These are phyloP conservation scores for Candida morakotiae DNA, from an alignment of 805 yeast genomes.

Conservation along the genomic window DNA sequence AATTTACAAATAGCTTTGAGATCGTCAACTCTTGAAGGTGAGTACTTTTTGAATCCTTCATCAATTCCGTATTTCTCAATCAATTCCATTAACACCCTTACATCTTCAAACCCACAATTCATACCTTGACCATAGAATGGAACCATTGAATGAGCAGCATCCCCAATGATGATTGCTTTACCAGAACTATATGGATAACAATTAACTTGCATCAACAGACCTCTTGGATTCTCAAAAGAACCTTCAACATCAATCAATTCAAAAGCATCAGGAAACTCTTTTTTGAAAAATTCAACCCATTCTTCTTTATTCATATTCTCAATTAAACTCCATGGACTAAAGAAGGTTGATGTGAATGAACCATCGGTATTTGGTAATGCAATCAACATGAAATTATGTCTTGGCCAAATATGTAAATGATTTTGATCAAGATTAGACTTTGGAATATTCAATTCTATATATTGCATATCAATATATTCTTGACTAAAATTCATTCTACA, in stretches of 20 bases:
- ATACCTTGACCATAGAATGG: slow-evolving; percentile 98
- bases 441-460: slow-evolving; percentile 76
- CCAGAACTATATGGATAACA: slow-evolving; percentile 69
- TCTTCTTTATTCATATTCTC: slow-evolving; percentile 47
- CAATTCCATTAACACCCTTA: slow-evolving; percentile 57
- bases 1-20: slow-evolving; percentile 71
- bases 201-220: slow-evolving; percentile 70
- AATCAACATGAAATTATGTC: slow-evolving; percentile 81
- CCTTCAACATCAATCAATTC: slow-evolving; percentile 58
- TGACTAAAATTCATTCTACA: slow-evolving; percentile 69
- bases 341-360: slow-evolving; percentile 84
- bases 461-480: slow-evolving; percentile 79
- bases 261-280: slow-evolving; percentile 72
- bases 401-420: slow-evolving; percentile 91
- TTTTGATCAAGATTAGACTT: slow-evolving; percentile 57
- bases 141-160: slow-evolving; percentile 95
- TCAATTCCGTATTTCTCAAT: slow-evolving; percentile 30
- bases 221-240: slow-evolving; percentile 65
- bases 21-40: slow-evolving; percentile 56
- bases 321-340: slow-evolving; percentile 71
- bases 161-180: slow-evolving; percentile 72
- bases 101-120: slow-evolving; percentile 95
- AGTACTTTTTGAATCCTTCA: slow-evolving; percentile 52
- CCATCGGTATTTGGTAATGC: slow-evolving; percentile 85
- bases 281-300: slow-evolving; percentile 50